A percentile compares a stretch with the other conserved stretches of the same genome.
phyloP scores from a whole-genome alignment of 805 yeast genomes.

The Wickerhamiella domercqiae region DNA sequence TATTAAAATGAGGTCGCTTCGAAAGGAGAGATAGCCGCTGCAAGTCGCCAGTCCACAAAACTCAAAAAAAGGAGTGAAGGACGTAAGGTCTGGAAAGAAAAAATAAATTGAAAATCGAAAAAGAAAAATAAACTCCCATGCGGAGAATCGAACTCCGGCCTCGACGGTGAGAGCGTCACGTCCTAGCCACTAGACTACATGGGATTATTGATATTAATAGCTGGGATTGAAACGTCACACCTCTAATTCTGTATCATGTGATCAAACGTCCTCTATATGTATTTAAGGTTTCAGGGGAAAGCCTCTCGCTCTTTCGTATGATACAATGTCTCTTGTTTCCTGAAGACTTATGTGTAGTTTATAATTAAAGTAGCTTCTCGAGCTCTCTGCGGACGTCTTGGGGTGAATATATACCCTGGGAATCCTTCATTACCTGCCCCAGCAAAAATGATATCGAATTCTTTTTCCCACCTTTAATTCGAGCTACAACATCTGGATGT shows the following conservation, averaged over 20 bases:
- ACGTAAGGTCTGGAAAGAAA: not conserved
- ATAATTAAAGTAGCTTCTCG: not conserved
- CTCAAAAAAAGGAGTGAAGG: slow-evolving; percentile 1
- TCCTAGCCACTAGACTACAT: slow-evolving; percentile 1
- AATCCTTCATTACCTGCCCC: slow-evolving; percentile 70
- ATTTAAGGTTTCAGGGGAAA: too few relatives aligned
- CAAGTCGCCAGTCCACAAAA: too few relatives aligned
- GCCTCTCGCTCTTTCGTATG: too few relatives aligned
- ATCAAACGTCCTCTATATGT: too few relatives aligned
- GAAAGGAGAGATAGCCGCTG: too few relatives aligned
- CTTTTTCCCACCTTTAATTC: slow-evolving; percentile 42
- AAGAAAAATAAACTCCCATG: not conserved
- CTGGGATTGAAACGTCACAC: too few relatives aligned
- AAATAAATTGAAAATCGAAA: not conserved
- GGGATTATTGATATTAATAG: too few relatives aligned
- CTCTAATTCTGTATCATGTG: too few relatives aligned
- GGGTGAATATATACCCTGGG: slow-evolving; percentile 40
- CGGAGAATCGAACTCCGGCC: slow-evolving; percentile 1
- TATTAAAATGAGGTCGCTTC: too few relatives aligned
- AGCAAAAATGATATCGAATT: slow-evolving; percentile 61
- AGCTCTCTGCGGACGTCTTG: slow-evolving; percentile 21
- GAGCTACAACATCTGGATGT: slow-evolving; percentile 40
- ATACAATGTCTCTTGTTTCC: too few relatives aligned
- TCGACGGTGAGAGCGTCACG: slow-evolving; percentile 1
- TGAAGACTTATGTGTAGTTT: not conserved